Evolutionary conservation across 1,284 basidiomycete genomes (phyloP).

Genomic region (Phenoliferia sp.): DNA sequence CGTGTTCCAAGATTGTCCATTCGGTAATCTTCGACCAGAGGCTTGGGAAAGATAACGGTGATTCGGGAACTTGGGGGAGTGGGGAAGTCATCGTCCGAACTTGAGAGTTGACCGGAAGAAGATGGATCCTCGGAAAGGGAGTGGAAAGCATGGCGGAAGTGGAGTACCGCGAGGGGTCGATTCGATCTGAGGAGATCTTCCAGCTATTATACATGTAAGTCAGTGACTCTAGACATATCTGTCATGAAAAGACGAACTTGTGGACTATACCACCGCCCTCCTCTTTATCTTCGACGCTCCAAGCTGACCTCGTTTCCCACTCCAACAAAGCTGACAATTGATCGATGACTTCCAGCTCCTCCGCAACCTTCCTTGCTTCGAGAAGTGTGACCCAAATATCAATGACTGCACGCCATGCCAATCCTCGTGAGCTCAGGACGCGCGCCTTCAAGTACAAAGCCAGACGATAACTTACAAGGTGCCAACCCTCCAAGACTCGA

Average conservation of each 20-base stretch:
- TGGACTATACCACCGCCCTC: constrained; percentile 24
- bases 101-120: constrained; percentile 17
- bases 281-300: constrained; percentile 28
- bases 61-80: background rate
- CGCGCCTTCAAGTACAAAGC: background rate
- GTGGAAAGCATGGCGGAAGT: constrained; percentile 24
- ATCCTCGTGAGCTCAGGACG: too few species aligned
- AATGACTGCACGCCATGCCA: constrained; percentile 4
- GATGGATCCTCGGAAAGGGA: constrained; percentile 19
- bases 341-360: constrained; percentile 6
- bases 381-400: constrained; percentile 28
- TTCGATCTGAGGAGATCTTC: constrained; percentile 13
- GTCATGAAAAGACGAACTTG: constrained; percentile 19
- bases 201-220: constrained; percentile 7
- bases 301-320: constrained; percentile 25
- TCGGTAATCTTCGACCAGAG: constrained; percentile 8
- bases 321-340: constrained; percentile 22
- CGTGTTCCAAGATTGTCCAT: constrained; percentile 19
- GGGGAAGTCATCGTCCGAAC: constrained; percentile 21
- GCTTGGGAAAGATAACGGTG: background rate
- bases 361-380: constrained; percentile 1
- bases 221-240: background rate
- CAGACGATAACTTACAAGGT: constrained; percentile 12
- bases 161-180: constrained; percentile 17
- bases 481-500: constrained; percentile 20